Base-by-base conservation (phyloP, 768 basidiomycete species). In the Suillus tomentosus region DNA sequence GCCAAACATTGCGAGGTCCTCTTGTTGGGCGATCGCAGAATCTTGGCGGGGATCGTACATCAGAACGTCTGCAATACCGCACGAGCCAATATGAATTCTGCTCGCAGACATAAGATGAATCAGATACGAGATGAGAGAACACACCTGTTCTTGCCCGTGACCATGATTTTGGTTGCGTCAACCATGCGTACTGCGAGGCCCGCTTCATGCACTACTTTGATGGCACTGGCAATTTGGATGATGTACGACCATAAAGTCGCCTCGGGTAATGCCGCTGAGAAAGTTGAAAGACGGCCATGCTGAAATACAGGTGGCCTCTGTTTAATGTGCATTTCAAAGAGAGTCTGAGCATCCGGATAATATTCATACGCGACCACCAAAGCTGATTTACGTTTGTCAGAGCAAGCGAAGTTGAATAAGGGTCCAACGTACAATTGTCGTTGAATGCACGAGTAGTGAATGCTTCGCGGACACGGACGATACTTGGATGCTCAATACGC, bases 381-480 rank as follows among this genome's bases (percentile, higher is more conserved):
- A 10, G 97, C 96, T 96, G 64, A 59, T 60, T 63, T 48, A 60
- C 9, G 66, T 40, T 40, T 40, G 24, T 58, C 39, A 58, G 40
- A 24, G 37, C 24, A 3, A 27, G 39, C 24, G 24, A 27, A 19
- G 39, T 58, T 17, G 24, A 27, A 22, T 42, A 22, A 19, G 57
- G 15, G 34, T 67, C 51, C 55, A 15, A 80, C 90, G 59, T 71
- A 96, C 96, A 99, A 69, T 89, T 90, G 73, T 99, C 97, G 62
- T 88, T 87, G 75, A 99, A 99, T 0, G 92, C 87, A 36, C 89
- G 85, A 0, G 96, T 96, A 0, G 97, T 99, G 79, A 99, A 98
- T 0, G 96, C 97, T 74, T 99, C 97, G 57, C 86, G 84, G 24
- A 99, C 79, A 10, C 85, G 76, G 17, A 96, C 87, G 65, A 99